Evolutionary conservation across 495 filamentous ascomycete genomes (phyloP).

Genomic region (Xylaria flabelliformis): DNA sequence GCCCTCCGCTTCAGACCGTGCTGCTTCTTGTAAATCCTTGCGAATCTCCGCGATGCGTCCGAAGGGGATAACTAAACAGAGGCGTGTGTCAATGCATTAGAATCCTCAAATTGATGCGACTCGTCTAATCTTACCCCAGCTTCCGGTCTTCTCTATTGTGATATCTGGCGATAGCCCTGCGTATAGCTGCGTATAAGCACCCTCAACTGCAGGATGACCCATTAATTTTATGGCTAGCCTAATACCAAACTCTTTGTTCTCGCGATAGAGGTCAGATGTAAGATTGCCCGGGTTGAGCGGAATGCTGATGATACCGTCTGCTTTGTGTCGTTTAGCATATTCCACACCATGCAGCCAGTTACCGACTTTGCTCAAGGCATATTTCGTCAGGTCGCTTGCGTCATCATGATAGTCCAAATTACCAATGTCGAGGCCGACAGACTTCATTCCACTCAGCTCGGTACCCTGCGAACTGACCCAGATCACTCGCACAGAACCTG

Average conservation of each 20-base stretch:
- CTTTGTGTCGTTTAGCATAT: conserved; percentile 28
- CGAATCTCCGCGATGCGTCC: not conserved
- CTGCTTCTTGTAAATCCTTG: conserved; percentile 1
- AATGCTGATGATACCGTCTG: conserved; percentile 34
- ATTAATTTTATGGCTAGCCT: not conserved
- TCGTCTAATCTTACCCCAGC: not conserved
- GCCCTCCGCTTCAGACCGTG: not conserved
- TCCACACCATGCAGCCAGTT: conserved; percentile 31
- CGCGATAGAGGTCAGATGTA: conserved; percentile 37
- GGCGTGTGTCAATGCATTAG: not conserved
- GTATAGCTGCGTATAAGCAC: conserved; percentile 3
- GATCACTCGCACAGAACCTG: conserved; percentile 47
- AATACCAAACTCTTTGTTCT: not conserved
- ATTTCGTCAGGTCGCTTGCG: not conserved
- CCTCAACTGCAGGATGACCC: not conserved
- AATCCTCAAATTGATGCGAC: not conserved
- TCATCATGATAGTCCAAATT: conserved; percentile 33
- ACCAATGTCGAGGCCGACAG: conserved; percentile 41
- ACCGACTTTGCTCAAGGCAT: conserved; percentile 31
- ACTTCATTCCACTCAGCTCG: conserved; percentile 32
- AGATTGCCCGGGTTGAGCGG: conserved; percentile 52
- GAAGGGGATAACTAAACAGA: not conserved
- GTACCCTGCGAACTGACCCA: conserved; percentile 35
- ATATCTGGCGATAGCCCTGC: conserved; percentile 1
- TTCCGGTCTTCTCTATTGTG: not conserved